These are phyloP conservation scores for Knoxia roxburghii DNA, from an alignment of 257 asterid species.

Conservation along the genomic window DNA sequence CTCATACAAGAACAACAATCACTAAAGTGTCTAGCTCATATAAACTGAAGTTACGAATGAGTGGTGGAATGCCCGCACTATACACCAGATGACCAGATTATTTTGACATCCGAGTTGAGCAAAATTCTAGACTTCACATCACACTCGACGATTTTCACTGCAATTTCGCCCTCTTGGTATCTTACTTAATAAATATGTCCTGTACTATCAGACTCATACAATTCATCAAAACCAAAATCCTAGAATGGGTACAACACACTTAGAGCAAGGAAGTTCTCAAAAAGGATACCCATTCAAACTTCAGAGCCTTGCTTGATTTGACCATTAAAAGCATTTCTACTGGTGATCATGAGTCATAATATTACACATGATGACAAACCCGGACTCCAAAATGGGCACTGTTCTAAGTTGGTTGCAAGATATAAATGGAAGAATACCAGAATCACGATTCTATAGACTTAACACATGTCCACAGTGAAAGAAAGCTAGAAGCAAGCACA, in stretches of 20 bases:
- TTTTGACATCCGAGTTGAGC: not conserved
- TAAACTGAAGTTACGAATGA: not conserved
- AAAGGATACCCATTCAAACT: not conserved
- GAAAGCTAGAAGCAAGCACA: not conserved
- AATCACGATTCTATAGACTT: not conserved
- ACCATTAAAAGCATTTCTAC: not conserved
- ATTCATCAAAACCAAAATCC: not conserved
- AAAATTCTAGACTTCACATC: not conserved
- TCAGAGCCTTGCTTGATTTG: not conserved
- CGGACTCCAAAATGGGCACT: not conserved
- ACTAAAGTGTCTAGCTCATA: not conserved
- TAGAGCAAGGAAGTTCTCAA: too few species aligned
- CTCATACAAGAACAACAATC: too few species aligned
- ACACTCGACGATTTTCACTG: not conserved
- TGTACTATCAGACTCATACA: not conserved
- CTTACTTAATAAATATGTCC: not conserved
- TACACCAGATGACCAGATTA: too few species aligned
- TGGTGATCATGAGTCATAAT: not conserved
- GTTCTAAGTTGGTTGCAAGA: not conserved
- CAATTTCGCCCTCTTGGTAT: not conserved
- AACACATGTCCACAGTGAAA: not conserved
- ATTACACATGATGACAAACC: not conserved
- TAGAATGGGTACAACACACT: too few species aligned
- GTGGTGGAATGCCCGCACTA: not conserved
- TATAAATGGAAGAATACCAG: not conserved